These are phyloP conservation scores for Phytophthora europaea DNA, from an alignment of 352 stramenopile genomes.

Conservation along the genomic window DNA sequence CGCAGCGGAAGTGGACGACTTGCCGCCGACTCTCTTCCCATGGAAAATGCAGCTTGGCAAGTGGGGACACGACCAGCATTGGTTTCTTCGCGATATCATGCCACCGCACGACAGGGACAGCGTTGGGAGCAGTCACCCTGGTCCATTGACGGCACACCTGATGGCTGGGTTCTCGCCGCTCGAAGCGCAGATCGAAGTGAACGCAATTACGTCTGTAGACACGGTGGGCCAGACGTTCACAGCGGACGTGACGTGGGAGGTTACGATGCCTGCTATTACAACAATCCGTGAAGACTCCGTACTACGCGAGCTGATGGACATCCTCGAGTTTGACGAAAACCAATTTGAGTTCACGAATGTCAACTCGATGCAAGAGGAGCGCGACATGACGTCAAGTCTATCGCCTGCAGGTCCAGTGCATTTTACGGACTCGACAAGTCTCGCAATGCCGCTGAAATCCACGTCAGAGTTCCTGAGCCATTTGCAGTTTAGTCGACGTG, in stretches of 20 bases:
- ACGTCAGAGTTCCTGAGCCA: constrained; percentile 41
- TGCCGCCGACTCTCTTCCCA: constrained; percentile 47
- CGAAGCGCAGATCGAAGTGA: constrained; percentile 49
- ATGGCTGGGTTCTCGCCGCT: constrained; percentile 50
- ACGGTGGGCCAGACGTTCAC: constrained; percentile 57
- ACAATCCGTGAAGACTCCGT: constrained; percentile 56
- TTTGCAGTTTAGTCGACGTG: constrained; percentile 49
- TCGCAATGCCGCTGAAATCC: constrained; percentile 21
- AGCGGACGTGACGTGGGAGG: constrained; percentile 60
- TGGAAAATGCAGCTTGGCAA: constrained; percentile 71
- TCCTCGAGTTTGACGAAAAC: constrained; percentile 51
- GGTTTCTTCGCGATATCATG: constrained; percentile 61
- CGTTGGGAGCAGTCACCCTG: constrained; percentile 24
- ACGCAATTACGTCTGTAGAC: constrained; percentile 51
- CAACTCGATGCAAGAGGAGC: constrained; percentile 47
- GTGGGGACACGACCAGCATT: constrained; percentile 56
- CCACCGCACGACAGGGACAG: constrained; percentile 21
- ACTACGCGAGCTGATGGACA: constrained; percentile 48
- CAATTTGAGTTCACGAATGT: constrained; percentile 60
- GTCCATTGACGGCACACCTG: constrained; percentile 35
- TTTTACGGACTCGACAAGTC: constrained; percentile 39
- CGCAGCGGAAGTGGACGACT: constrained; percentile 18
- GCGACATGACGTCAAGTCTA: constrained; percentile 42
- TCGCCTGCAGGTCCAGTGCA: constrained; percentile 36
- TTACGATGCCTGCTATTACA: constrained; percentile 51